Evolutionary conservation across 2,329 filamentous ascomycete species (phyloP).

Genomic region (Ascochyta viciae-villosae): DNA sequence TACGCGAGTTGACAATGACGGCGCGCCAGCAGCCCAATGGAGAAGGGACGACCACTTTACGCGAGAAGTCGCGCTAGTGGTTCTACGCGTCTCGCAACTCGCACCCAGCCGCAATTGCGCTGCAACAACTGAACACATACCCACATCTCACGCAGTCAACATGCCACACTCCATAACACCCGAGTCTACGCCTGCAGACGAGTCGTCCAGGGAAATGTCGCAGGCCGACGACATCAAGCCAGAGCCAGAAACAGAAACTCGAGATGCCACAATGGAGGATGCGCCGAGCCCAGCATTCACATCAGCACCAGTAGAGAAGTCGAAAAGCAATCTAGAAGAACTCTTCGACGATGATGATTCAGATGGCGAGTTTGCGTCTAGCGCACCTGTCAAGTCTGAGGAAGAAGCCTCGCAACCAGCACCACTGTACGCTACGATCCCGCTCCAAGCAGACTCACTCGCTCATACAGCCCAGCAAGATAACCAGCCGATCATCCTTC

Average conservation of each 20-base stretch:
- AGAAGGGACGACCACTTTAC: constrained; percentile 21
- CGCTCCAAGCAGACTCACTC: constrained; percentile 2
- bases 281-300: constrained; percentile 29
- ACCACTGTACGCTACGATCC: constrained; percentile 45
- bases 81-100: constrained; percentile 20
- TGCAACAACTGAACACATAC: constrained; percentile 7
- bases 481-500: constrained; percentile 51
- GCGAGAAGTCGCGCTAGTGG: constrained; percentile 31
- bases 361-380: constrained; percentile 66
- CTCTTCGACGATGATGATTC: constrained; percentile 66
- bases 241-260: constrained; percentile 33
- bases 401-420: constrained; percentile 48
- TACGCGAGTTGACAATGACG: constrained; percentile 18
- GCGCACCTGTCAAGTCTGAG: constrained; percentile 56
- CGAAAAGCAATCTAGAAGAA: constrained; percentile 59
- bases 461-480: constrained; percentile 36
- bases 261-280: constrained; percentile 44
- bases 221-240: constrained; percentile 46
- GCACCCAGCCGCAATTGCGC: background rate
- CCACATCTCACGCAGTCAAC: constrained; percentile 7
- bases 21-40: background rate
- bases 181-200: constrained; percentile 48
- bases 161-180: constrained; percentile 59
- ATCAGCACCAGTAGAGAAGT: constrained; percentile 31
- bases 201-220: constrained; percentile 45